These are phyloP conservation scores for Schizosaccharomyces octosporus DNA, from an alignment of 805 yeast genomes.

Conservation along the genomic window DNA sequence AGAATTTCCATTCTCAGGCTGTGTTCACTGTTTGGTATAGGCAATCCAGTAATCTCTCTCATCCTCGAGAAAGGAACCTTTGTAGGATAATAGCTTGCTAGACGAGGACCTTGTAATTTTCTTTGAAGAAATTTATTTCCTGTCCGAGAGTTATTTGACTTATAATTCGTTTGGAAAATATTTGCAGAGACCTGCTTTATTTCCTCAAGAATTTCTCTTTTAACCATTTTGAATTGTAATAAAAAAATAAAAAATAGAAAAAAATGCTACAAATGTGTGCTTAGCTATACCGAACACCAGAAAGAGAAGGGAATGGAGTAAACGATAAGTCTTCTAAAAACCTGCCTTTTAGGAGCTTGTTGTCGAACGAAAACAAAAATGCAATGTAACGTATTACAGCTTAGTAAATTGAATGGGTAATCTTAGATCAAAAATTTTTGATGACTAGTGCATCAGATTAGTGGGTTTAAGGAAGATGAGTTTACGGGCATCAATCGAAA, in stretches of 20 bases:
- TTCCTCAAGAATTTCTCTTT: background rate
- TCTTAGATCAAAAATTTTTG: no score
- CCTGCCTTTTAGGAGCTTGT: no score
- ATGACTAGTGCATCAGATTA: no score
- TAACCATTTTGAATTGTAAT: background rate
- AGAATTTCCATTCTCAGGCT: background rate
- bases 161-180: background rate
- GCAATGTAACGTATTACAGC: background rate
- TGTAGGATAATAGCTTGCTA: background rate
- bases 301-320: background rate
- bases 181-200: constrained; percentile 1
- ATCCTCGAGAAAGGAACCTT: background rate
- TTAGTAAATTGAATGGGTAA: no score
- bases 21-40: background rate
- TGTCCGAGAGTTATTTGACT: background rate
- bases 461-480: no score
- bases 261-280: background rate
- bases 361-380: background rate
- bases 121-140: background rate
- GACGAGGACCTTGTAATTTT: background rate
- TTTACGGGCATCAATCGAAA: no score
- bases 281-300: background rate
- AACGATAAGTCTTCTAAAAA: no score
- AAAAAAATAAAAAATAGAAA: background rate
- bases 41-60: no score